A percentile compares a stretch with the other conserved stretches of the same genome.
These are phyloP conservation scores for Geotrichum histeridarum DNA, from an alignment of 1,139 yeast species.

Conservation along the genomic window DNA sequence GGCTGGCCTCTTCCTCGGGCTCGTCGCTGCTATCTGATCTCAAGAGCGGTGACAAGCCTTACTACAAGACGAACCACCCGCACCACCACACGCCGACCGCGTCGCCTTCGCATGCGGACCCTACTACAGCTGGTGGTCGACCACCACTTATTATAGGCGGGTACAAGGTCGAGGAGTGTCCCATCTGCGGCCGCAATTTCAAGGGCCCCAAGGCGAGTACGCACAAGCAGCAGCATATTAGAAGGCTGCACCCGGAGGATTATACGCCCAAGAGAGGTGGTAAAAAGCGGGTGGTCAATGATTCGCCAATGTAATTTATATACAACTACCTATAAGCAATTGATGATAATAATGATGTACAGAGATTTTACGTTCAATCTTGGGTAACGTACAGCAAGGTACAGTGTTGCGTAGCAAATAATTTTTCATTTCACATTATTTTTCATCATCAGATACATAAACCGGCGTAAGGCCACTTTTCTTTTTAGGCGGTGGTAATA, in stretches of 20 bases:
- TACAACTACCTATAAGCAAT: no score
- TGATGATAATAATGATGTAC: no score
- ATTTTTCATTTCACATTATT: no score
- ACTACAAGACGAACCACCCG: conserved; percentile 5
- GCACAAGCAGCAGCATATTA: conserved; percentile 46
- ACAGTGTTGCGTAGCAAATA: no score
- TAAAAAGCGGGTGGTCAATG: conserved; percentile 33
- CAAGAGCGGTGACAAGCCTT: no score
- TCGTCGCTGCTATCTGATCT: conserved; percentile 3
- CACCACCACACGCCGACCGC: conserved; percentile 10
- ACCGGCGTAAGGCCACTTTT: no score
- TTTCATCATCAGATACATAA: no score
- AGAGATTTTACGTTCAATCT: no score
- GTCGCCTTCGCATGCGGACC: conserved; percentile 19
- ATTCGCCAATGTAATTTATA: neutral
- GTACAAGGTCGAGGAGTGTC: conserved; percentile 39
- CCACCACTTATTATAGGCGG: conserved; percentile 18
- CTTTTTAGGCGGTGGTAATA: conserved; percentile 24
- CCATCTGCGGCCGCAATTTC: conserved; percentile 42
- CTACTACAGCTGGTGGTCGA: conserved; percentile 1
- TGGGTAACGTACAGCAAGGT: no score
- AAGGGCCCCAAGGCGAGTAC: conserved; percentile 46
- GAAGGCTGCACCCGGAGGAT: conserved; percentile 43
- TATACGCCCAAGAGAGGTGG: conserved; percentile 46
- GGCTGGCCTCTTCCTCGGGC: neutral